Evolutionary conservation across 2,329 filamentous ascomycete genomes (phyloP).

Genomic region (Botrytis fragariae): DNA sequence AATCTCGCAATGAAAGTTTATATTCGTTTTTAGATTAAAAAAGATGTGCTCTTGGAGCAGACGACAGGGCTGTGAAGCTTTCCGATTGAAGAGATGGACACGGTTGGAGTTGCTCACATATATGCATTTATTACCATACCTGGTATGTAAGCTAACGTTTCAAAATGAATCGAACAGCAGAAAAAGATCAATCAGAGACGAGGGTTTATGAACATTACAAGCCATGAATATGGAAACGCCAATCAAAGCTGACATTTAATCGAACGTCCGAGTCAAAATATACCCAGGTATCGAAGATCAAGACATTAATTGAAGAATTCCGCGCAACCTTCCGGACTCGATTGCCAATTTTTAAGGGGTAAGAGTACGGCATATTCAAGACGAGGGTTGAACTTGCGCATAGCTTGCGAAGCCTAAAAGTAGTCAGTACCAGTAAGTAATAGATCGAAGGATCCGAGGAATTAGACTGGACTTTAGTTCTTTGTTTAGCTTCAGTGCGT

Average conservation of each 20-base stretch:
- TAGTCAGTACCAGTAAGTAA: not conserved
- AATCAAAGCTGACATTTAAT: not conserved
- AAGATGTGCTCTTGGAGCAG: not conserved
- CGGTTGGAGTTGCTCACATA: conserved; percentile 4
- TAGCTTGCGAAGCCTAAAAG: not conserved
- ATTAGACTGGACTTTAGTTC: not conserved
- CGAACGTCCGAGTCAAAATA: not conserved
- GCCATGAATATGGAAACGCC: not conserved
- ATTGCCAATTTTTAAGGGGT: not conserved
- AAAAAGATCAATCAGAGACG: conserved; percentile 1
- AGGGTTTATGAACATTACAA: not conserved
- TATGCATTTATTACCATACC: not conserved
- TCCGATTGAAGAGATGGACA: not conserved
- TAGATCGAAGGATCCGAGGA: not conserved
- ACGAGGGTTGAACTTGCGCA: not conserved
- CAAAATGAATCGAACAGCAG: conserved; percentile 2
- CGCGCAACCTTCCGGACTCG: not conserved
- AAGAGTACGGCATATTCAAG: not conserved
- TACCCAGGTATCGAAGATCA: not conserved
- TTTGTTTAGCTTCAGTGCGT: not conserved
- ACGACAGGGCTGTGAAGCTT: not conserved
- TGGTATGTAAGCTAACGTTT: conserved; percentile 11
- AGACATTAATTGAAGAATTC: not conserved
- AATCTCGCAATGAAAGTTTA: not conserved
- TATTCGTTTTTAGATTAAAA: not conserved